Evolutionary conservation across 441 rosid genomes (phyloP), one percentile per base, ranked within the genome.

Genomic region (Gossypium gossypioides): DNA sequence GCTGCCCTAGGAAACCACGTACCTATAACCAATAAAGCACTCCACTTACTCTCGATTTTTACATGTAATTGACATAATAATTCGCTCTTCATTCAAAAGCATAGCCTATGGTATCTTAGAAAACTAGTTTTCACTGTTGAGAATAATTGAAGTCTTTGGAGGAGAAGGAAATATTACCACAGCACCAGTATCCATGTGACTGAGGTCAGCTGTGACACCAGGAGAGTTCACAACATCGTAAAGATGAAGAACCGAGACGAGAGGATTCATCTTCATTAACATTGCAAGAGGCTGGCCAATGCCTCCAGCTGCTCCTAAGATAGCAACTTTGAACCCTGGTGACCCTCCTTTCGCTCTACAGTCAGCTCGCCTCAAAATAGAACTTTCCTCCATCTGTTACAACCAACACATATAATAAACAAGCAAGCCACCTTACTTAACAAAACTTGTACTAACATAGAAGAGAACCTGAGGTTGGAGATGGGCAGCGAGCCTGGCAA

Each of bases 181-280:
- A 52, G 98, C 97, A 59, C 89, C 89, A 19, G 98, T 94, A 79
- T 94, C 96, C 97, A 91, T 91, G 77, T 90, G 98, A 81, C 98
- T 84, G 66, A 94, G 79, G 62, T 91, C 98, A 51, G 98, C 93
- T 5, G 96, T 89, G 76, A 94, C 98, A 18, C 99, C 96, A 6
- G 91, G 97, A 2, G 94, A 50, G 68, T 94, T 94, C 52, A 92
- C 97, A 70, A 94, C 97, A 83, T 94, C 99, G 76, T 92, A 94
- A 40, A 94, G 90, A 77, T 94, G 97, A 76, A 92, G 97, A 76
- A 89, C 88, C 3, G 97, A 90, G 84, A 94, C 97, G 63, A 92
- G 85, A 12, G 96, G 99, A 75, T 91, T 90, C 86, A 88, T 90
- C 75, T 94, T 94, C 96, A 94, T 88, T 24, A 92, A 70, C 89